Percentiles rank a stretch among this genome's conserved stretches.
Conservation (phyloP, 345 rosid species). For the Eucalyptus marginata region DNA sequence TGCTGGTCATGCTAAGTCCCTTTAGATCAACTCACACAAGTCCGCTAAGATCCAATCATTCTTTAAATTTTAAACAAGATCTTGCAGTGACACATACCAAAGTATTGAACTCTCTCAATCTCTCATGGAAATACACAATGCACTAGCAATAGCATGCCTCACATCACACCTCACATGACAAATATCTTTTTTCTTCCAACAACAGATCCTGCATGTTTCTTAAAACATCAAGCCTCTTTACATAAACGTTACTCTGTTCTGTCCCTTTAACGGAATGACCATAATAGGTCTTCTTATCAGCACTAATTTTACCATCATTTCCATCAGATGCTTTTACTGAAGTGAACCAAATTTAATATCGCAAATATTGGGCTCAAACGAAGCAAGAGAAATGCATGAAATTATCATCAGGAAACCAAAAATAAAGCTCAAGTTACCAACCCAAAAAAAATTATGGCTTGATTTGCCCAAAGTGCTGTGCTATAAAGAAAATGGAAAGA, state of each 20-base stretch:
- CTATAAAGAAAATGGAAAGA: background rate
- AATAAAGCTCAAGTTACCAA: background rate
- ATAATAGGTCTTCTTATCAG: background rate
- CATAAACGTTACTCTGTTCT: background rate
- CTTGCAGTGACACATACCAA: background rate
- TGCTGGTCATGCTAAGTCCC: background rate
- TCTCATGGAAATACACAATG: background rate
- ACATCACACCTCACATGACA: background rate
- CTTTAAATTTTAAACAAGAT: background rate
- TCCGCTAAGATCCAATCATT: background rate
- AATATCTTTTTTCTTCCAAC: background rate
- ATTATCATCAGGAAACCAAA: background rate
- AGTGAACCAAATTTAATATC: background rate
- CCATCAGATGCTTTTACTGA: background rate
- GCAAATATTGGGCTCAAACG: background rate
- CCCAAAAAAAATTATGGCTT: background rate
- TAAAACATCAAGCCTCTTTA: background rate
- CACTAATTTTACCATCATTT: background rate
- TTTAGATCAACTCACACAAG: background rate
- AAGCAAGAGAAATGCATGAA: background rate
- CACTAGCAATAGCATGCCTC: background rate
- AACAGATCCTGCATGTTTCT: background rate
- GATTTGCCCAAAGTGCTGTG: background rate
- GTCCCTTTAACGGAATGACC: background rate
- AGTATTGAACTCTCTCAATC: background rate